Percentiles rank a stretch among this genome's conserved stretches.
phyloP scores from a whole-genome alignment of 192 early-diverging fungal species.

The Podila minutissima region DNA sequence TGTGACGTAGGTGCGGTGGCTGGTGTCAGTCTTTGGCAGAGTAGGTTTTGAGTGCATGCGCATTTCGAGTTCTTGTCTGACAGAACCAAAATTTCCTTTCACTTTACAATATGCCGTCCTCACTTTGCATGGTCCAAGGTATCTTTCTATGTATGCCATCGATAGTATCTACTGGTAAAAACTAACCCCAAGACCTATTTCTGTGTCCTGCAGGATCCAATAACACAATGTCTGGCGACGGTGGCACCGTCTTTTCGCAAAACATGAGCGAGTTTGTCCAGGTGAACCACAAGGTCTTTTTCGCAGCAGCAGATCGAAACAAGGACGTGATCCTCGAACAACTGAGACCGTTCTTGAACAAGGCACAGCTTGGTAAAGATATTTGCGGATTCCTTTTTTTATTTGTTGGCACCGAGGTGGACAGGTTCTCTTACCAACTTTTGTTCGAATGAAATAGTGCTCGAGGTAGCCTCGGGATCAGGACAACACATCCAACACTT shows the following conservation, averaged over 20 bases:
- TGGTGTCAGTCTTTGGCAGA: neutral
- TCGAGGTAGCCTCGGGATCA: slow-evolving; percentile 44
- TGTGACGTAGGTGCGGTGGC: neutral
- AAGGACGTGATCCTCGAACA: slow-evolving; percentile 40
- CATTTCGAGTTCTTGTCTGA: neutral
- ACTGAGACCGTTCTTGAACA: slow-evolving; percentile 13
- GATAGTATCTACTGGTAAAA: too few species aligned
- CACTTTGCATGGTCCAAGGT: slow-evolving; percentile 17
- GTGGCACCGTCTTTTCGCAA: slow-evolving; percentile 1
- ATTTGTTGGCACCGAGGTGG: neutral
- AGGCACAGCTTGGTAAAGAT: slow-evolving; percentile 18
- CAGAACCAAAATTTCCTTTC: neutral
- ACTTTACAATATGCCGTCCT: slow-evolving; percentile 14
- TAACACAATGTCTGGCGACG: neutral
- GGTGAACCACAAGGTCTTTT: slow-evolving; percentile 44
- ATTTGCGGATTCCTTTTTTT: neutral
- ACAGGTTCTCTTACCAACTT: neutral
- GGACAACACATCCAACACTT: slow-evolving; percentile 40
- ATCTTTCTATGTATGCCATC: neutral
- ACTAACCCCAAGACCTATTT: neutral
- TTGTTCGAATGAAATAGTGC: slow-evolving; percentile 7
- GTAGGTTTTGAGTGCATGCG: neutral
- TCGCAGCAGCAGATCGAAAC: slow-evolving; percentile 41
- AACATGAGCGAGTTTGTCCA: slow-evolving; percentile 50
- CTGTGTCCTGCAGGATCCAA: neutral